Evolutionary conservation across 345 rosid species (phyloP), one percentile per base, ranked within the genome.

Genomic region (Eucalyptus grandis): DNA sequence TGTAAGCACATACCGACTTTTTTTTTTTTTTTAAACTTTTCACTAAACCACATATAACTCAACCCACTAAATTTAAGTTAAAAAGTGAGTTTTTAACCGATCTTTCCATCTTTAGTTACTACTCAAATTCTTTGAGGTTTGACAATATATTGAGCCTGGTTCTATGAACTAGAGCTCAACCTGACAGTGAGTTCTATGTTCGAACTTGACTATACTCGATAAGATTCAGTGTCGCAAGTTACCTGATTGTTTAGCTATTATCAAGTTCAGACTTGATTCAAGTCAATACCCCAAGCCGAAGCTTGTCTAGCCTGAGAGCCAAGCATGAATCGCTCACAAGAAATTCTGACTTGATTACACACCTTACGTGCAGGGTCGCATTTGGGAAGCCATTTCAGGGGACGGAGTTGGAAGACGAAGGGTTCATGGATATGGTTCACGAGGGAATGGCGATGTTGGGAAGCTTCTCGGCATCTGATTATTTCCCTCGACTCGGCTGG

Each of bases 381-480:
- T 92, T 90, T 13, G 95, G 95, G 44, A 86, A 89, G 89, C 86
- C 85, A 46, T 93, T 89, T 27, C 88, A 89, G 56, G 93, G 87
- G 67, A 91, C 87, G 43, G 88, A 86, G 44, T 60, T 77, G 6
- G 89, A 91, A 72, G 46, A 54, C 14, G 56, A 31, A 26, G 87
- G 49, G 46, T 89, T 91, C 27, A 50, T 87, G 50, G 80, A 81
- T 31, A 24, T 90, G 46, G 21, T 91, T 49, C 58, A 26, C 5
- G 91, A 81, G 62, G 53, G 89, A 14, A 8, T 21, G 49, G 89
- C 89, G 43, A 54, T 92, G 87, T 5, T 62, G 34, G 89, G 90
- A 34, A 27, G 82, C 62, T 87, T 90, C 86, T 87, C 60, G 19
- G 88, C 90, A 13, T 88, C 92, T 21, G 91, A 92, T 27, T 87